Conservation (phyloP, 2,329 filamentous ascomycete species). For the Zymoseptoria pseudotritici region DNA sequence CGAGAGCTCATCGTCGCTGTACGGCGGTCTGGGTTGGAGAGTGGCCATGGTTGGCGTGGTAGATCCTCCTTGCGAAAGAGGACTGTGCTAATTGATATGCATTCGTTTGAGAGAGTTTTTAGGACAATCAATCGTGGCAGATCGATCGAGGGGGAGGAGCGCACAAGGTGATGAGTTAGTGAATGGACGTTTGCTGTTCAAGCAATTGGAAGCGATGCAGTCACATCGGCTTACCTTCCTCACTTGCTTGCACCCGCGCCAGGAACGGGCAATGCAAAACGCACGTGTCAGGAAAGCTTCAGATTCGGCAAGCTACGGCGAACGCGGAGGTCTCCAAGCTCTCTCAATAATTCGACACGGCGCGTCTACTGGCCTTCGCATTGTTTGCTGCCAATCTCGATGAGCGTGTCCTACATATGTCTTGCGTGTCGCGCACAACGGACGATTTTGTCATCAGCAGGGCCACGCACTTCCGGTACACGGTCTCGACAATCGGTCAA, state of each 20-base stretch:
- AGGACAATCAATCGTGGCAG: background rate
- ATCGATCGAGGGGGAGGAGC: background rate
- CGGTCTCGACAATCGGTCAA: background rate
- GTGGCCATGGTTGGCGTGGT: conserved; percentile 60
- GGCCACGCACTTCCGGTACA: background rate
- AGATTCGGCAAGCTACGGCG: background rate
- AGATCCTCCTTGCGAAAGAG: background rate
- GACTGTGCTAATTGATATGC: conserved; percentile 1
- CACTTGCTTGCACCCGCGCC: background rate
- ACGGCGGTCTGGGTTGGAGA: conserved; percentile 64
- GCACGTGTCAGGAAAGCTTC: background rate
- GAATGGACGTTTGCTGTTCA: background rate
- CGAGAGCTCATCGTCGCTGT: conserved; percentile 71
- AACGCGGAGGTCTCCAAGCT: background rate
- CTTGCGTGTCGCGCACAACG: conserved; percentile 1
- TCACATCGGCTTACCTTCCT: background rate
- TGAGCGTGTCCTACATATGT: conserved; percentile 3
- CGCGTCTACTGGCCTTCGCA: background rate
- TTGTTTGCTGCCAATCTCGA: background rate
- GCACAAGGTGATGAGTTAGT: background rate
- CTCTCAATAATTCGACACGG: background rate
- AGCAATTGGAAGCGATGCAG: background rate
- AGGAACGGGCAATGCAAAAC: background rate
- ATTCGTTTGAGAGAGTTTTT: background rate
- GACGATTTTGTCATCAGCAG: background rate